These are phyloP conservation scores for Aspergillus sp. DNA, from an alignment of 2,329 filamentous ascomycete species.

Conservation along the genomic window DNA sequence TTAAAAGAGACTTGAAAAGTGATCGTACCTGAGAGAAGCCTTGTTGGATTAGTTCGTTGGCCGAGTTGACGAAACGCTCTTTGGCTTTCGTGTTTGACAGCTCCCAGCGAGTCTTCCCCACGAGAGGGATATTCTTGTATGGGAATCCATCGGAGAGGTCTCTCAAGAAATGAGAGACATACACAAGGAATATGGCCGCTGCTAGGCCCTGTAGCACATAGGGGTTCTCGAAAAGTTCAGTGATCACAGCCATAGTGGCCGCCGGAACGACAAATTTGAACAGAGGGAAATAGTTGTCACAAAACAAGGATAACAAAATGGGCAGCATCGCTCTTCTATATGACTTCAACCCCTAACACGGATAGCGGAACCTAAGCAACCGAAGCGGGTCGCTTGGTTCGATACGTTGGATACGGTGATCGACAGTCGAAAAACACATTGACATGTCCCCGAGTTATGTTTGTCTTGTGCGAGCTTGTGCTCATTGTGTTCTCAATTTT, in stretches of 20 bases:
- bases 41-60: conserved; percentile 18
- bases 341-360: no score
- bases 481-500: not conserved
- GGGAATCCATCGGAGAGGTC: conserved; percentile 23
- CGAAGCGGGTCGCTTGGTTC: not conserved
- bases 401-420: not conserved
- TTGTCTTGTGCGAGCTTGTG: not conserved
- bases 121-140: conserved; percentile 19
- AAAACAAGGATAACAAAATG: not conserved
- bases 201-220: conserved; percentile 16
- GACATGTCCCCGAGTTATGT: not conserved
- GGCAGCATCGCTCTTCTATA: no score
- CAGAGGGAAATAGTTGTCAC: not conserved
- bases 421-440: not conserved
- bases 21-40: conserved; percentile 22
- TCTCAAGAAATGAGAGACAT: conserved; percentile 18
- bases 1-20: not conserved
- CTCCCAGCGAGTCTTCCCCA: conserved; percentile 24
- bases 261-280: not conserved
- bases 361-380: not conserved
- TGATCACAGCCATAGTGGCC: conserved; percentile 18
- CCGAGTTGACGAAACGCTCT: conserved; percentile 17
- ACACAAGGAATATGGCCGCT: conserved; percentile 12
- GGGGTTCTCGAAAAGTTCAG: conserved; percentile 15
- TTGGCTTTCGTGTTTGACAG: conserved; percentile 26